Percentiles rank a stretch among this genome's conserved stretches.
phyloP scores from a whole-genome alignment of 371 early-diverging fungal species.

The Saksenaea vasiformis region DNA sequence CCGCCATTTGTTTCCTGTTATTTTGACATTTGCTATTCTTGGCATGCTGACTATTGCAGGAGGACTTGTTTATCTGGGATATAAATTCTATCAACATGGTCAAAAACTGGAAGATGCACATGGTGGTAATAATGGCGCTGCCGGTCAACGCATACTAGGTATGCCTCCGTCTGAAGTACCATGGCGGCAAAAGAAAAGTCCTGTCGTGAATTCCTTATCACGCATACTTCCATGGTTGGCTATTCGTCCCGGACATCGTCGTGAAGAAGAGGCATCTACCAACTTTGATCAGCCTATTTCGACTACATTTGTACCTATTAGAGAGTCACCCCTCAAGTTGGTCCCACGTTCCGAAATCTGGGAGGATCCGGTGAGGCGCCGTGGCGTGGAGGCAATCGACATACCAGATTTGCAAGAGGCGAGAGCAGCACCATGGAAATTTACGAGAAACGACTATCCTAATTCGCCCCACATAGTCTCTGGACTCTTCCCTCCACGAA shows the following conservation, averaged over 20 bases:
- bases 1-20: slow-evolving; percentile 25
- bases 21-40: slow-evolving; percentile 40
- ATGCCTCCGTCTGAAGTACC: not conserved
- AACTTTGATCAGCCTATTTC: slow-evolving; percentile 16
- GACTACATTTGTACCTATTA: slow-evolving; percentile 32
- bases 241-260: slow-evolving; percentile 4
- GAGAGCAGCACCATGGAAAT: slow-evolving; percentile 13
- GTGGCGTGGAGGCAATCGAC: slow-evolving; percentile 46
- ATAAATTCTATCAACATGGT: slow-evolving; percentile 23
- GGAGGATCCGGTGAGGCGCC: slow-evolving; percentile 37
- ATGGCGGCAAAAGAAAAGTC: not conserved
- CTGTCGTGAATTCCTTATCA: slow-evolving; percentile 8
- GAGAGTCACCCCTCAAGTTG: slow-evolving; percentile 33
- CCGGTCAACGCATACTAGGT: not conserved
- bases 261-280: not conserved
- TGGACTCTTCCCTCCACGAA: not conserved
- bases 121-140: slow-evolving; percentile 1
- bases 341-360: slow-evolving; percentile 41
- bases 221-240: slow-evolving; percentile 18
- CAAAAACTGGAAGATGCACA: not conserved
- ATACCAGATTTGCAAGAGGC: slow-evolving; percentile 34
- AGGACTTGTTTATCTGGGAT: slow-evolving; percentile 25
- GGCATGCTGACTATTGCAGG: slow-evolving; percentile 26
- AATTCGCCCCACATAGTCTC: slow-evolving; percentile 14
- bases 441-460: slow-evolving; percentile 20